Evolutionary conservation across 306 rosid species (phyloP), one percentile per base, ranked within the genome.

Genomic region (Cicer arietinum): DNA sequence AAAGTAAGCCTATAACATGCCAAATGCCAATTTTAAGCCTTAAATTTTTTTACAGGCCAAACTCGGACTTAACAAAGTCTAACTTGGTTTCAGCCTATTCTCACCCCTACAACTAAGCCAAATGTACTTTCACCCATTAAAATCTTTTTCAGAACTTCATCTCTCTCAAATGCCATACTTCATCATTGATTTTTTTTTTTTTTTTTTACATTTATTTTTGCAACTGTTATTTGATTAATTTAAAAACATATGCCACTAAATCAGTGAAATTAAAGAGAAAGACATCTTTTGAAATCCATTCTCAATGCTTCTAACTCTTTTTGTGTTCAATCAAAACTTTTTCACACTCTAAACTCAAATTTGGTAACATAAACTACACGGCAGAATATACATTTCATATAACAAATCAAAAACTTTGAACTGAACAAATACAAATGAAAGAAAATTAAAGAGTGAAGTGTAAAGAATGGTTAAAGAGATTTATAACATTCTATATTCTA

Each of bases 101-200:
- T 14, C 16, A 14, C 16, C 16, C 16, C 16, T 14, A 14, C 22
- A 20, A 20, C 80, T 83, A 82, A 72, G 74, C 69, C 77, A 77
- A 80, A 83, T 77, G 88, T 89, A 91, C 77, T 76, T 73, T 90
- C 90, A 86, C 72, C 68, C 67, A 81, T 78, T 83, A 84, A 83
- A 74, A 79, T 86, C 78, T 5, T 84, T 80, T 79, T 83, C 89
- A 71, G 79, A 88, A 45, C 77, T 78, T 83, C 68, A 73, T 46
- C 72, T 40, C 78, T 74, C 73, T 60, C 81, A 48, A 80, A 62
- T 60, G 77, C 82, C 74, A 80, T 78, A 67, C 67, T n/a, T 74
- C 83, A 70, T 45, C 48, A 58, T 39, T 52, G 65, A 46, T 45
- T 25, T 73, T 48, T 63, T 13, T 51, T 61, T 16, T 22, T 12